Evolutionary conservation across 768 basidiomycete species (phyloP).

Genomic region (Mycena crocata): DNA sequence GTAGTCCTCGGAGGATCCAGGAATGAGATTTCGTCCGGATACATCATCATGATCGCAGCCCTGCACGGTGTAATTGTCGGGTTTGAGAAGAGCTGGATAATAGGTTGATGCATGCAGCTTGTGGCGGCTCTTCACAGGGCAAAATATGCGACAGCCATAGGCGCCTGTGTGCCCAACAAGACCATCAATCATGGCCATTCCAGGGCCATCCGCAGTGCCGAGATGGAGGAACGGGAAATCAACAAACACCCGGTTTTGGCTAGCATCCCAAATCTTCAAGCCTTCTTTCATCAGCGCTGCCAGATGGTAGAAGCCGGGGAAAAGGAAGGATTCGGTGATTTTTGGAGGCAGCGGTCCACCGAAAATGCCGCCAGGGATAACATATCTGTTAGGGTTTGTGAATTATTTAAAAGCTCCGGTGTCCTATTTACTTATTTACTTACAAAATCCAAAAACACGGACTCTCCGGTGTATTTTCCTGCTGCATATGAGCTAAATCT

Average conservation of each 20-base stretch:
- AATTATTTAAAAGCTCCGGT: too few species aligned
- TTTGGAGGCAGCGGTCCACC: slow-evolving; percentile 48
- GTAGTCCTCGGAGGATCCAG: slow-evolving; percentile 27
- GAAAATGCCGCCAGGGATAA: slow-evolving; percentile 39
- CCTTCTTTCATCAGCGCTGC: slow-evolving; percentile 45
- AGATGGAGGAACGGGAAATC: slow-evolving; percentile 38
- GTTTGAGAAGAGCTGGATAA: slow-evolving; percentile 46
- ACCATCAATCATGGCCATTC: slow-evolving; percentile 45
- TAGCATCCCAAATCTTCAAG: slow-evolving; percentile 47
- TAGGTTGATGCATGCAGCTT: slow-evolving; percentile 45
- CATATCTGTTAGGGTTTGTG: slow-evolving; percentile 36
- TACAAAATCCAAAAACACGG: too few species aligned
- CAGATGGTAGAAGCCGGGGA: slow-evolving; percentile 48
- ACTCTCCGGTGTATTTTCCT: too few species aligned
- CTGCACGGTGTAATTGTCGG: slow-evolving; percentile 36
- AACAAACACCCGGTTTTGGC: slow-evolving; percentile 15
- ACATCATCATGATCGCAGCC: slow-evolving; percentile 41
- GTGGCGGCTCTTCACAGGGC: slow-evolving; percentile 42
- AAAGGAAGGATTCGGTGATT: slow-evolving; percentile 47
- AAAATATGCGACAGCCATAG: slow-evolving; percentile 50
- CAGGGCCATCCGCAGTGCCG: slow-evolving; percentile 49
- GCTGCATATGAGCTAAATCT: too few species aligned
- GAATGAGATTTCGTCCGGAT: slow-evolving; percentile 24
- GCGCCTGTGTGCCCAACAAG: slow-evolving; percentile 49
- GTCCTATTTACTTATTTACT: too few species aligned